Base-by-base conservation (phyloP, 202 grass and related monocot genomes). In the Panicum virgatum region DNA sequence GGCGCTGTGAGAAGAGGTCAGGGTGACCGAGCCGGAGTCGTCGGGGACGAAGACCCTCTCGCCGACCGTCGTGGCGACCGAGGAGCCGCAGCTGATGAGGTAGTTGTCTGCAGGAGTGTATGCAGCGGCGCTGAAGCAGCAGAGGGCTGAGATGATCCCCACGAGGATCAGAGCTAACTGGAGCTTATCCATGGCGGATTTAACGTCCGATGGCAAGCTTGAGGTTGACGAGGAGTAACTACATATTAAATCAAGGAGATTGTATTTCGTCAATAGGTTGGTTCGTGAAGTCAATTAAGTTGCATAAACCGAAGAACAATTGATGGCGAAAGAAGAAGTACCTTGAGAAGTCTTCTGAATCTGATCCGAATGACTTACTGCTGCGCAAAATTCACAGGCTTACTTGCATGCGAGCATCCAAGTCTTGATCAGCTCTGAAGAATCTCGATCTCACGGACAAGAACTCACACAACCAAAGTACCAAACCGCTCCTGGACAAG, bases 21-120 rank as follows among this genome's bases (percentile, higher is more conserved):
- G 85, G 36, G 34, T 61, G 12, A 76, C 86, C 11, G 59, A 65
- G 22, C 70, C 56, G 22, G 86, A 68, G 58, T 67, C 38, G 74
- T 92, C 89, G 29, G 79, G 43, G 78, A 84, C 32, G 72, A 92
- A 94, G 60, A 69, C 20, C 52, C 86, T 63, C 39, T 6, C 23
- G 50, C 89, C 80, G 43, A 90, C 80, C 25, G 22, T 26, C 22
- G 86, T 80, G 75, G 69, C 81, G 26, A 53, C 38, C 15, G 82
- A 73, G 18, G 92, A 94, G 5, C 92, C 92, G 58, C 92, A 94
- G 62, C 53, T 82, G 73, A 94, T 53, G 34, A 88, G 62, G 85
- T 94, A 90, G 82, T 94, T 92, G 66, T 94, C 89, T 8, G 44
- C 75, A 1, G 87, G 83, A 40, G 52, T 54, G 80, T 85, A 89